Evolutionary conservation across 768 basidiomycete species (phyloP), one percentile per base, ranked within the genome.

Genomic region (Hygrophorus pudorinus): DNA sequence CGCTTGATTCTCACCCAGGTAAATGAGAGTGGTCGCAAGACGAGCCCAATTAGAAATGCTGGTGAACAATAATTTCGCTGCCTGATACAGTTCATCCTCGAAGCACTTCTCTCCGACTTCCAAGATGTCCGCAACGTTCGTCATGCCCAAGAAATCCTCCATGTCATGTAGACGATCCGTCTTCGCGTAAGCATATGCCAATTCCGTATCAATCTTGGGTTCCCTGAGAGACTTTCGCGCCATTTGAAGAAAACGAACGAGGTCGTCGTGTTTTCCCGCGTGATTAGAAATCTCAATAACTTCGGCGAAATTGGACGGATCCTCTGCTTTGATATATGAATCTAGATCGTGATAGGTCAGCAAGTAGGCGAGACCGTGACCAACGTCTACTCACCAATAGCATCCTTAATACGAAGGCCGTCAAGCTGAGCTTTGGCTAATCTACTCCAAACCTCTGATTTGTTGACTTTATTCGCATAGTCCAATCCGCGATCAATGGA

Each of bases 11-110:
- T 99, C 94, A 32, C 90, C 89, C 34, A 99, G 76, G 65, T 99
- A 99, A 59, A 99, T 97, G 56, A 98, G 78, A 7, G 96, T 99
- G 1, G 96, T 99, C 0, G 96, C 96, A 49, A 99, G 70, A 48
- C 96, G 79, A 35, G 96, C 96, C 92, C 93, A 99, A 66, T 99
- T 99, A 1, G 91, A 94, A 56, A 99, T 99, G 65, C 91, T 93
- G 31, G 79, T 78, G 72, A 99, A 99, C 38, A 99, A 70, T 4
- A 99, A 64, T 67, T 94, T 96, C 27, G 94, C 86, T 38, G 96
- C 96, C 55, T 98, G 91, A 63, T 98, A 99, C 21, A 99, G 71
- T 58, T 91, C 90, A 48, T 97, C 96, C 57, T 98, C 90, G 68
- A 99, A 99, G 59, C 93, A 98, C 64, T 98, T 97, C 72, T 99